Base-by-base conservation (phyloP, 805 yeast species). In the Zygosaccharomyces siamensis region DNA sequence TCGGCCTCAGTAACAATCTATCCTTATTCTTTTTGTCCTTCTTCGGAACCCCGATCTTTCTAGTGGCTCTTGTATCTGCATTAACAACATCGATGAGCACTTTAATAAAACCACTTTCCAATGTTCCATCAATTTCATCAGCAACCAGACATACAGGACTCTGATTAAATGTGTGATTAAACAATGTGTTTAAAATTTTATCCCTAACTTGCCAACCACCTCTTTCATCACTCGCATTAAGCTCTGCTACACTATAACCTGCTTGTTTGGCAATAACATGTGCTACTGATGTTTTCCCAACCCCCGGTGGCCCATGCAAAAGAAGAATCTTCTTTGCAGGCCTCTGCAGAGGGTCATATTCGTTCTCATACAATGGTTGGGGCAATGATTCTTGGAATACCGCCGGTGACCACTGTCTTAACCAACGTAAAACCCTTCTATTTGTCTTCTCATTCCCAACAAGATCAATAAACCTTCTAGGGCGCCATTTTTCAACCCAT, bases 291-390 rank as follows among this genome's bases (percentile, higher is more conserved):
- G 98, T 90, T 62, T 92, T 92, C 7, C 99, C 99, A 14, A 85
- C 75, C 1, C 99, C 99, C 0, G 96, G 89, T 0, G 96, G 93
- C 0, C 99, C 99, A 62, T 84, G 89, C 8, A 93, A 76, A 36
- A 93, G 69, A 18, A 93, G 62, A 0, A 93, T 74, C 54, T 80
- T 84, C 45, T 76, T 75, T 12, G 65, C 69, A 0, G 90, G 90
- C 47, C 90, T 70, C 26, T 76, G 72, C 36, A 76, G 72, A 0
- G 79, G 78, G 60, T 83, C 89, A 1, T 49, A 38, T 4, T 52
- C 54, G 11, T 47, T 43, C 8, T 48, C 52, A 27, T 31, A 43
- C 5, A 47, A 43, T 8, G 35, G 32, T 40, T 62, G 61, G 10
- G 66, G 60, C 14, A 70, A 60, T 39, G 71, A 72, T 45, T 75